Evolutionary conservation across 805 yeast species (phyloP).

Genomic region (Saccharomycopsis sp.): DNA sequence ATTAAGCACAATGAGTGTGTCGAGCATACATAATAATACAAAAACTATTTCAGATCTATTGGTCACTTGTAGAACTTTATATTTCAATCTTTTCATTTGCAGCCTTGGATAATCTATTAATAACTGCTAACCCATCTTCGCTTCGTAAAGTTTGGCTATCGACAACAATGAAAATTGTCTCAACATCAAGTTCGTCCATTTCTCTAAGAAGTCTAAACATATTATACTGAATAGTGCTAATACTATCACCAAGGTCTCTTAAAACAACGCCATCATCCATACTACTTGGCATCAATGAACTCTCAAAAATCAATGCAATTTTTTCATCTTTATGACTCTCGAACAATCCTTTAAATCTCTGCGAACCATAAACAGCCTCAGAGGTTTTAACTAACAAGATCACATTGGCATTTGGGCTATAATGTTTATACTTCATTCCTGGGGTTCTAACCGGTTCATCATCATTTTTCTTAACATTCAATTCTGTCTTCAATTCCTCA

Average conservation of each 20-base stretch:
- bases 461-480: conserved; percentile 45
- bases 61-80: neutral
- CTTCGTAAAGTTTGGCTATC: conserved; percentile 64
- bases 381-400: conserved; percentile 40
- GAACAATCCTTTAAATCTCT: conserved; percentile 1
- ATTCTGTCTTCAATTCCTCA: conserved; percentile 18
- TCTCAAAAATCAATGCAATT: conserved; percentile 12
- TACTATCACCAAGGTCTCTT: conserved; percentile 37
- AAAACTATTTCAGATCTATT: neutral
- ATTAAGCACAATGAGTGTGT: too few species aligned
- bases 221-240: conserved; percentile 63
- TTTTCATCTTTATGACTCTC: conserved; percentile 1
- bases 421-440: conserved; percentile 96
- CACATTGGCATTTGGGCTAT: conserved; percentile 85
- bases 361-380: conserved; percentile 1
- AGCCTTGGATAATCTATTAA: conserved; percentile 86
- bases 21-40: too few species aligned
- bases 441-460: conserved; percentile 82
- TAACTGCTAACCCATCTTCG: conserved; percentile 79
- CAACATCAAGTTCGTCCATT: conserved; percentile 64
- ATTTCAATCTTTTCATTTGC: conserved; percentile 45
- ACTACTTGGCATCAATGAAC: neutral
- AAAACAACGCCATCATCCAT: conserved; percentile 24
- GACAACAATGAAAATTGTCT: conserved; percentile 53
- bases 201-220: conserved; percentile 68